Evolutionary conservation across 345 rosid genomes (phyloP).

Genomic region (Iberis pinnata): DNA sequence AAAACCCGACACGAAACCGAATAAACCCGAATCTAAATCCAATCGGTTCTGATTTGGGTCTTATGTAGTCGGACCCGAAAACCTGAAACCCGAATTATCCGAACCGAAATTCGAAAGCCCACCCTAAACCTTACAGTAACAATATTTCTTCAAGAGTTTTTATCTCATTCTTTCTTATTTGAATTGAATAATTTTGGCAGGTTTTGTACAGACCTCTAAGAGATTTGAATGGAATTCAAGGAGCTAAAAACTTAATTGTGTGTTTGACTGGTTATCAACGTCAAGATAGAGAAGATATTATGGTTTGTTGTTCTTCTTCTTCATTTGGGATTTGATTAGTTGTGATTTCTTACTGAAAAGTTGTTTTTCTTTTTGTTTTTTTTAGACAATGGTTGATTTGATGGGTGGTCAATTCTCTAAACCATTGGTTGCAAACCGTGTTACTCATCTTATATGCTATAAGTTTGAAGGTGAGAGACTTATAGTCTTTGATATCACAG

Average conservation of each 20-base stretch:
- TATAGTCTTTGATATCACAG: neutral
- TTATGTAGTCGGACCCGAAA: too few species aligned
- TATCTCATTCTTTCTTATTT: too few species aligned
- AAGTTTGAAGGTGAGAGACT: slow-evolving; percentile 75
- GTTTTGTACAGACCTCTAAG: slow-evolving; percentile 66
- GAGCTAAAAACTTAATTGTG: slow-evolving; percentile 47
- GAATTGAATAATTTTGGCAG: slow-evolving; percentile 32
- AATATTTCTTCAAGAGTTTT: neutral
- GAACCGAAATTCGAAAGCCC: too few species aligned
- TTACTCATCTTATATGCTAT: slow-evolving; percentile 91
- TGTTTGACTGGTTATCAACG: slow-evolving; percentile 93
- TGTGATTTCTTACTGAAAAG: neutral
- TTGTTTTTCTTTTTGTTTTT: slow-evolving; percentile 7
- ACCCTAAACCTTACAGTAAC: neutral
- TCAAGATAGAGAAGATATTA: slow-evolving; percentile 86
- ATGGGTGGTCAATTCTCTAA: slow-evolving; percentile 93
- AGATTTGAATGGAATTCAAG: slow-evolving; percentile 81
- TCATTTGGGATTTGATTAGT: neutral
- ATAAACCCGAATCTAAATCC: too few species aligned
- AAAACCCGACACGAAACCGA: too few species aligned
- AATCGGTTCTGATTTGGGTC: too few species aligned
- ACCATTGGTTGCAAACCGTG: slow-evolving; percentile 79
- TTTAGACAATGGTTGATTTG: slow-evolving; percentile 78
- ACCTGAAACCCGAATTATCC: too few species aligned
- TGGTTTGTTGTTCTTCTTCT: slow-evolving; percentile 40